Conservation (phyloP, 306 rosid genomes). For the Sesbania bispinosa region DNA sequence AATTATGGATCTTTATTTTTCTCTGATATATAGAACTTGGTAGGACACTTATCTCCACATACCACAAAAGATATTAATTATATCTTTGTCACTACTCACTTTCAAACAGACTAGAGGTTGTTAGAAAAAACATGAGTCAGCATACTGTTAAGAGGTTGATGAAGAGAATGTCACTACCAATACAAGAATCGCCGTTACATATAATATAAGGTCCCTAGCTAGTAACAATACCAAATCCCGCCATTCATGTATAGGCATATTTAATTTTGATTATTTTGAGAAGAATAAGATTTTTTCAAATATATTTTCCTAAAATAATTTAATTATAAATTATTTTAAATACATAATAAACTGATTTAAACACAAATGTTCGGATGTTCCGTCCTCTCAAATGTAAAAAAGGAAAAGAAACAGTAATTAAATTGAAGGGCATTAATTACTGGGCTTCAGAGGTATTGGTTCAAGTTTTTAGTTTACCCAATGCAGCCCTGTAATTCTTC, state of each 20-base stretch:
- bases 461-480: no score
- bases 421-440: no score
- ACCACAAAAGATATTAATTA: constrained; percentile 25
- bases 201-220: constrained; percentile 24
- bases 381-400: no score
- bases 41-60: constrained; percentile 5
- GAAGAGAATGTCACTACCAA: constrained; percentile 24
- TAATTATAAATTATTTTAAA: no score
- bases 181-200: neutral
- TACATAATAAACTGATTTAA: no score
- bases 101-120: constrained; percentile 26
- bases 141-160: neutral
- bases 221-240: neutral
- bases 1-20: neutral
- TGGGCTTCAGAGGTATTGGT: no score
- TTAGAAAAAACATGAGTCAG: constrained; percentile 39
- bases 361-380: no score
- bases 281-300: neutral
- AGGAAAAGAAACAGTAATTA: no score
- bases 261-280: neutral
- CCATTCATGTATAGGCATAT: neutral
- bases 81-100: constrained; percentile 31
- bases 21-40: neutral
- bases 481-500: no score
- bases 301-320: no score